Percentiles rank a stretch among this genome's conserved stretches.
Evolutionary conservation across 208 protist species (phyloP).

Genomic region (Strigomonas galati): DNA sequence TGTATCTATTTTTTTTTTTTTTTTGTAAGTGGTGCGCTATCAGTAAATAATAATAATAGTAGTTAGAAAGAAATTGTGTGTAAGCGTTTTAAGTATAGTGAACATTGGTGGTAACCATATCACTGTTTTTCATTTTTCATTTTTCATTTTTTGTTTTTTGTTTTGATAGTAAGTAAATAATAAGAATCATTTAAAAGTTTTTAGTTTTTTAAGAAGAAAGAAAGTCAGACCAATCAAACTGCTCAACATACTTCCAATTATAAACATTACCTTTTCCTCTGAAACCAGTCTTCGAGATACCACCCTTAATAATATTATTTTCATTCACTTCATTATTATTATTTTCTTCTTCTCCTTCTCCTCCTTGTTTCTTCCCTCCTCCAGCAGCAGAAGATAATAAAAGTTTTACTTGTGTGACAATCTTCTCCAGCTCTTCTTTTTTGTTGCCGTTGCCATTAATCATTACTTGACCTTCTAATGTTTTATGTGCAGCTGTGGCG

Average conservation of each 20-base stretch:
- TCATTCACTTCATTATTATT: no score
- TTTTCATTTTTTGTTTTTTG: background rate
- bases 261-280: conserved; percentile 69
- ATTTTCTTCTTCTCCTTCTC: no score
- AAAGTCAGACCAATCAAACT: conserved; percentile 9
- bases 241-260: conserved; percentile 51
- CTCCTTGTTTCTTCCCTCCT: no score
- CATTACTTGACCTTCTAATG: conserved; percentile 55
- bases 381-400: conserved; percentile 18
- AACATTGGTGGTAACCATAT: no score
- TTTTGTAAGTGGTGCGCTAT: no score
- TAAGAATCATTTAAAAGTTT: no score
- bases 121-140: background rate
- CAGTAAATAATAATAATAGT: no score
- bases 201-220: no score
- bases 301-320: conserved; percentile 48
- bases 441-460: conserved; percentile 45
- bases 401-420: conserved; percentile 28
- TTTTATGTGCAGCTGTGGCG: background rate
- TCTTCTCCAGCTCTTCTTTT: conserved; percentile 28
- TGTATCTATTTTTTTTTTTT: no score
- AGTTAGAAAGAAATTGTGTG: no score
- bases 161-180: no score
- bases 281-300: conserved; percentile 68
- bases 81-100: no score